Base-by-base conservation (phyloP, 352 stramenopile species). In the Pythium vanterpoolii region DNA sequence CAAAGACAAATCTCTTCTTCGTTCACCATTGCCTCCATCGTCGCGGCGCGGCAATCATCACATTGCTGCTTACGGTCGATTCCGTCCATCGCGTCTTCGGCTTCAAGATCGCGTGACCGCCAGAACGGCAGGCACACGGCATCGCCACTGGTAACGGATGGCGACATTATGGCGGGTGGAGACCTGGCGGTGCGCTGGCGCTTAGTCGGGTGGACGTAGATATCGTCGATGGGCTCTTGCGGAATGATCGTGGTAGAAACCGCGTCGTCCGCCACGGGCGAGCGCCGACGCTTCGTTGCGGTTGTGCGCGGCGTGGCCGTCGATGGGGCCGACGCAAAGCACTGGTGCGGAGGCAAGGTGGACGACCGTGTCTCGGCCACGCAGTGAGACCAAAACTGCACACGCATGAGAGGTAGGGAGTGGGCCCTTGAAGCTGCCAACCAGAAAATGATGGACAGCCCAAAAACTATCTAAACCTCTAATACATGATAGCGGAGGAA, bases 1-100 rank as follows among this genome's bases (percentile, higher is more conserved):
- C 62, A 69, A 4, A 69, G 40, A 30, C 55, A 64, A 18, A 69
- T 60, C n/a, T 60, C 34, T 40, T 69, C 62, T 52, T 69, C 55
- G n/a, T 45, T 34, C 3, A 51, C 19, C 19, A 52, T 43, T 16
- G 33, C 31, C 28, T 57, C 57, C 13, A 64, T 58, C 13, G 26
- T n/a, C 7, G 38, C 36, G 8, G 24, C n/a, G 3, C 24, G 18
- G 33, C 55, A 47, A 11, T n/a, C 52, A 21, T 4, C 9, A 21
- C 38, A 31, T 21, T 16, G 3, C 7, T 30, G 7, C 34, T 46
- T 47, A 6, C 36, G 6, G 18, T 48, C 34, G n/a, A 28, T 14
- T 27, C 27, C 3, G 23, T 23, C 23, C 8, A 33, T 1, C 43
- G 14, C 43, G 16, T 42, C 46, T 33, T 16, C 10, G 4, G 36